Percentiles rank a stretch among this genome's conserved stretches.
Conservation (phyloP, 495 filamentous ascomycete species). For the Aspergillus heteromorphus region DNA sequence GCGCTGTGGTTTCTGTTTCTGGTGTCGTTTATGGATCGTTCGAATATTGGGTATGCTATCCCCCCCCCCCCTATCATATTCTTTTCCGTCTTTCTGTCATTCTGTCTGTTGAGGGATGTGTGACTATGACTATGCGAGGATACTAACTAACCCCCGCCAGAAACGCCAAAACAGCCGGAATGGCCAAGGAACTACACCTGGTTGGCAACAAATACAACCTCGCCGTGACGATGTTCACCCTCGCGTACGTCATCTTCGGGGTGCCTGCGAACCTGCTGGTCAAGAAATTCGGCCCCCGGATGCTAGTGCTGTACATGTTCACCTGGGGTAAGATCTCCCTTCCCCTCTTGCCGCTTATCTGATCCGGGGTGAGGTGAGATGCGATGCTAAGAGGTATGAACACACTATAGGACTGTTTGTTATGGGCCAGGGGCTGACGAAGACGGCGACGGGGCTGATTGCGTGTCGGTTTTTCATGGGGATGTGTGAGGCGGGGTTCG, state of each 20-base stretch:
- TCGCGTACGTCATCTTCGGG: conserved; percentile 55
- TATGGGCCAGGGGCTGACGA: conserved; percentile 51
- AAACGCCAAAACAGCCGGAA: conserved; percentile 51
- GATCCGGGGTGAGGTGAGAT: neutral
- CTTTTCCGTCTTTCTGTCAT: neutral
- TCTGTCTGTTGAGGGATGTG: neutral
- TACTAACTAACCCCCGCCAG: too few relatives aligned
- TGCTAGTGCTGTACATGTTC: conserved; percentile 42
- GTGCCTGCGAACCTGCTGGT: conserved; percentile 57
- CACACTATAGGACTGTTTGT: conserved; percentile 30
- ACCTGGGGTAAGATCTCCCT: conserved; percentile 40
- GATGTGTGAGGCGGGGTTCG: conserved; percentile 46
- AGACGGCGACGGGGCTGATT: conserved; percentile 42
- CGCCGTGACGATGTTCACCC: conserved; percentile 52
- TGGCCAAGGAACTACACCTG: conserved; percentile 44
- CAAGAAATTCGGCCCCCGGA: conserved; percentile 56
- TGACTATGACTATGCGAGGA: too few relatives aligned
- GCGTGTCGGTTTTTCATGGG: conserved; percentile 47
- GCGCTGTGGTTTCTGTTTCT: conserved; percentile 33
- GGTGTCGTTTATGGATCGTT: conserved; percentile 41
- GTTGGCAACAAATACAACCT: conserved; percentile 47
- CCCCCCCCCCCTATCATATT: too few relatives aligned
- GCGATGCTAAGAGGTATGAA: neutral
- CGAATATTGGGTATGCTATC: conserved; percentile 48
- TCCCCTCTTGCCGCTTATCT: neutral